A percentile compares a stretch with the other conserved stretches of the same genome.
Evolutionary conservation across 1,139 yeast genomes (phyloP).

Genomic region (Diutina pseudorugosa): DNA sequence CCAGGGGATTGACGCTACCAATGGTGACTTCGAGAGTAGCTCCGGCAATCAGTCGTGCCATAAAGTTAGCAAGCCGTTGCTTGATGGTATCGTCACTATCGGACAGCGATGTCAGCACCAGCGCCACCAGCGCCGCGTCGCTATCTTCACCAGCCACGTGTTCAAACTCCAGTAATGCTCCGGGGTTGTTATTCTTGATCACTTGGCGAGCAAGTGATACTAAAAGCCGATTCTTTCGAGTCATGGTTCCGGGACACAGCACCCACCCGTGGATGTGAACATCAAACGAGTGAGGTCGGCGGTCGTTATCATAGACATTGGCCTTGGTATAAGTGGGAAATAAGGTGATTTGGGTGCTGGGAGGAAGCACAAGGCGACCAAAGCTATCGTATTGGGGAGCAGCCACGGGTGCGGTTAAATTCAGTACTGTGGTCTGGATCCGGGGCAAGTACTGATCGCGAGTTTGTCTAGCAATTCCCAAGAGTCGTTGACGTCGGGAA

Average conservation of each 20-base stretch:
- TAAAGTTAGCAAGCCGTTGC: constrained; percentile 46
- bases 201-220: constrained; percentile 61
- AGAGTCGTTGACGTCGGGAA: constrained; percentile 22
- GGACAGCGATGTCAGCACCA: not conserved
- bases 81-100: constrained; percentile 28
- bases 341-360: constrained; percentile 25
- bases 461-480: constrained; percentile 42
- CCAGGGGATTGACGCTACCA: constrained; percentile 23
- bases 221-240: constrained; percentile 58
- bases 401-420: constrained; percentile 36
- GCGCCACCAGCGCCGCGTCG: not conserved
- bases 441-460: constrained; percentile 47
- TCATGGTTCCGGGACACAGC: constrained; percentile 56
- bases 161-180: not conserved
- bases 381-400: constrained; percentile 17
- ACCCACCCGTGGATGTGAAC: constrained; percentile 70
- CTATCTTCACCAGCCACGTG: not conserved
- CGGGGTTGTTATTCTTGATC: constrained; percentile 27
- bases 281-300: constrained; percentile 18
- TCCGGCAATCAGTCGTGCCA: constrained; percentile 45
- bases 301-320: constrained; percentile 9
- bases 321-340: constrained; percentile 57
- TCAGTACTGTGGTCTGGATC: constrained; percentile 34
- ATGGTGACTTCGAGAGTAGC: constrained; percentile 39
- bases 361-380: constrained; percentile 24